Evolutionary conservation across 1,284 basidiomycete genomes (phyloP), one percentile per base, ranked within the genome.

Genomic region (Moesziomyces antarcticus): DNA sequence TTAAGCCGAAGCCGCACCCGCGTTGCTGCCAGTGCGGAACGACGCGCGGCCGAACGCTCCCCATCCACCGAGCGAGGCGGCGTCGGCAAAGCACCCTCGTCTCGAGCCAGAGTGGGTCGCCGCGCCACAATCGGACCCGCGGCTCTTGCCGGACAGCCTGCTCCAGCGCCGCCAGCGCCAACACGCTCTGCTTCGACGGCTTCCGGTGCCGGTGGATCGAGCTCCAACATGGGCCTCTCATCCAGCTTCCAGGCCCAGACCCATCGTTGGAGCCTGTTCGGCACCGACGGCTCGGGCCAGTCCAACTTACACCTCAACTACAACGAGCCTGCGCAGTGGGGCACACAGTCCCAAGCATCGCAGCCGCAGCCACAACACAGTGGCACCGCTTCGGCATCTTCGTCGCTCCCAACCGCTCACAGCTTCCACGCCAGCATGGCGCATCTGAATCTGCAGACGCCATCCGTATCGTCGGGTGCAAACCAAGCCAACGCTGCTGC

Each of bases 21-120:
- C 11, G 56, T 43, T 30, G 63, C 68, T 50, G 56, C 66, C 16
- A 44, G 48, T 24, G 59, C 54, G 6, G 65, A 69, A 24, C 49
- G 68, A 24, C 50, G 69, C 7, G 35, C 56, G 5, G 69, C 69
- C 4, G 73, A 75, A n/a, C 68, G 69, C 41, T 75, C 74, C 9
- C 70, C 74, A 3, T 77, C 74, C 3, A 44, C 63, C 30, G 74
- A 77, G 20, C 50, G 70, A 6, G 63, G 72, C 8, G 75, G 75
- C 33, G 73, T 72, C 1, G 75, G 72, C 30, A 78, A 78, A 44
- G 75, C 71, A 13, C 75, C 75, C 13, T 74, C 72, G 5, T 64
- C 60, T 7, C 62, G 72, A 43, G 67, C 75, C 11, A 54, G 75
- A 37, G 55, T 56, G 33, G 61, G 65, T 30, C 59, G 73, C 11